A percentile compares a stretch with the other conserved stretches of the same genome.
Conservation (phyloP, 331 rosid species). For the Prunus yedoensis region DNA sequence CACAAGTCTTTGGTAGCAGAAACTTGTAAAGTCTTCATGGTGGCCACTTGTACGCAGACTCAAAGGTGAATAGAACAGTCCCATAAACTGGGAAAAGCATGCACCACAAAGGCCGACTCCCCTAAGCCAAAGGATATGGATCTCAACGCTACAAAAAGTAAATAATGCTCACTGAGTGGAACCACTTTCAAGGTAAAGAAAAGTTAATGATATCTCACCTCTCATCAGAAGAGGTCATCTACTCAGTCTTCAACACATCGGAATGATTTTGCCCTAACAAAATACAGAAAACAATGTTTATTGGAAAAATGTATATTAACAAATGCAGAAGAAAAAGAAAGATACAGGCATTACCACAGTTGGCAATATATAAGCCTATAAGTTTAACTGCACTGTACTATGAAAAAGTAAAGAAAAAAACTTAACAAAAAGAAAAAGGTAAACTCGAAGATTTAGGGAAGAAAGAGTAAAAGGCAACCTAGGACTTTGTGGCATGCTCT, state of each 20-base stretch:
- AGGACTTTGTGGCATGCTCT: background rate
- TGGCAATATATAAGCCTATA: background rate
- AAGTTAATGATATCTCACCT: constrained; percentile 32
- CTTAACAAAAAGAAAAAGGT: background rate
- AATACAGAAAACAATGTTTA: constrained; percentile 7
- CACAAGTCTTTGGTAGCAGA: background rate
- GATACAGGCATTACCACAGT: background rate
- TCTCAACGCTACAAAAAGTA: background rate
- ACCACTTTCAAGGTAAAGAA: background rate
- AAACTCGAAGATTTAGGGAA: background rate
- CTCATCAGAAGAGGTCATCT: constrained; percentile 24
- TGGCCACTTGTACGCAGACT: background rate
- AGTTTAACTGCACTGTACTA: background rate
- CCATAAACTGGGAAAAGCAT: background rate
- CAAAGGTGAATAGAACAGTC: background rate
- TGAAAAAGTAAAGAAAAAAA: background rate
- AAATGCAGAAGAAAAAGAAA: background rate
- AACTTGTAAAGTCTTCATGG: background rate
- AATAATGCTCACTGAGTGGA: background rate
- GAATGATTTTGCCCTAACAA: constrained; percentile 55
- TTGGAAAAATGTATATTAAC: background rate
- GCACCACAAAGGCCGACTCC: background rate
- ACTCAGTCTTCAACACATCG: constrained; percentile 45
- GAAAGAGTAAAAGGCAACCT: background rate
- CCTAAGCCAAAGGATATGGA: background rate